Percentiles rank a stretch among this genome's conserved stretches.
These are phyloP conservation scores for Suhomyces anneliseae DNA, from an alignment of 1,139 yeast species.

Conservation along the genomic window DNA sequence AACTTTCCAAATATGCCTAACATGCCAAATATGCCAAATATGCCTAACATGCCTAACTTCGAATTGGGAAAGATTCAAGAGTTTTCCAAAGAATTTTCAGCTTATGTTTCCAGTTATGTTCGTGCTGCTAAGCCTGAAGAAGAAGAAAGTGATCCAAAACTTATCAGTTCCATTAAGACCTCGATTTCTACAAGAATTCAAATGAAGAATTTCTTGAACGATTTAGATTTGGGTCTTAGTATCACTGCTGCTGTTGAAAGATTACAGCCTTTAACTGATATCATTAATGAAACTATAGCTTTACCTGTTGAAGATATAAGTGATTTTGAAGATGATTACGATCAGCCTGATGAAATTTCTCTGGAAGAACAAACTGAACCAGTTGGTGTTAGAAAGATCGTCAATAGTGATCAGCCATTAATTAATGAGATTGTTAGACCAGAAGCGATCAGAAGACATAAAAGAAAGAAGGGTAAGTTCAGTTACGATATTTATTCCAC, in stretches of 20 bases:
- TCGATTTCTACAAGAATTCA: slow-evolving; percentile 46
- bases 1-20: slow-evolving; percentile 11
- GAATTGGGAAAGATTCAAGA: slow-evolving; percentile 27
- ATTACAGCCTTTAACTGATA: slow-evolving; percentile 54
- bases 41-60: slow-evolving; percentile 19
- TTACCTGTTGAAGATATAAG: slow-evolving; percentile 50
- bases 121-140: slow-evolving; percentile 12
- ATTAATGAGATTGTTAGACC: slow-evolving; percentile 53
- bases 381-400: slow-evolving; percentile 52
- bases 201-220: slow-evolving; percentile 50
- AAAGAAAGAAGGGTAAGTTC: slow-evolving; percentile 1
- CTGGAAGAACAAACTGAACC: slow-evolving; percentile 45
- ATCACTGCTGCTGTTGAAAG: slow-evolving; percentile 55
- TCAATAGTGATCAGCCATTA: slow-evolving; percentile 48
- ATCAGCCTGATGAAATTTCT: slow-evolving; percentile 2
- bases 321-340: slow-evolving; percentile 27
- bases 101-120: slow-evolving; percentile 30
- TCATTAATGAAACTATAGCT: slow-evolving; percentile 49
- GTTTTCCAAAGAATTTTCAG: slow-evolving; percentile 31
- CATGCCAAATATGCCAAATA: slow-evolving; percentile 22
- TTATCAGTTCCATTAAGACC: slow-evolving; percentile 35
- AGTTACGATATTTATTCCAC: neutral
- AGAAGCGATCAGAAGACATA: slow-evolving; percentile 18
- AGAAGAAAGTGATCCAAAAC: slow-evolving; percentile 8
- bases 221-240: slow-evolving; percentile 52